phyloP scores from a whole-genome alignment of 2,329 filamentous ascomycete species.

The Claviceps maximensis region DNA sequence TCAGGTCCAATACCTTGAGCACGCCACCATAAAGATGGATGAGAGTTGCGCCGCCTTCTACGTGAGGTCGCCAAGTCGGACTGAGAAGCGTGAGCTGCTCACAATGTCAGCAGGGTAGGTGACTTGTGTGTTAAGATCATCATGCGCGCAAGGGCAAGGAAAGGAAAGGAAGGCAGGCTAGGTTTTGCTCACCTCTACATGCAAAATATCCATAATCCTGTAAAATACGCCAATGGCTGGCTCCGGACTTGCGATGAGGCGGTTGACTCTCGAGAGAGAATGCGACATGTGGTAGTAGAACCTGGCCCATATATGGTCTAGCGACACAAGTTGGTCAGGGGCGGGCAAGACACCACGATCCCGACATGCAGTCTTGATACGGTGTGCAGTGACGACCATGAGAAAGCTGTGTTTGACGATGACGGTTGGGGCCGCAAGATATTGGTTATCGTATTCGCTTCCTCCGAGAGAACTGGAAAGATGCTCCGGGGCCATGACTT shows the following conservation, averaged over 20 bases:
- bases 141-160: not conserved
- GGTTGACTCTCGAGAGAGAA: constrained; percentile 2
- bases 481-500: constrained; percentile 4
- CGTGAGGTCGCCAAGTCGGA: constrained; percentile 2
- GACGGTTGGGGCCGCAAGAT: constrained; percentile 1
- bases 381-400: constrained; percentile 3
- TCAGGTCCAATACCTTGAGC: constrained; percentile 1
- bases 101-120: not conserved
- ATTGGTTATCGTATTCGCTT: constrained; percentile 3
- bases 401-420: constrained; percentile 5
- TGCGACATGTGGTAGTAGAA: constrained; percentile 4
- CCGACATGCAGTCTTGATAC: constrained; percentile 2
- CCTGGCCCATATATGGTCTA: not conserved
- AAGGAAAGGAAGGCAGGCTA: not conserved
- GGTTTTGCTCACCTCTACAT: constrained; percentile 1
- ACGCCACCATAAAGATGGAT: constrained; percentile 3
- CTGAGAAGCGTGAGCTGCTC: constrained; percentile 1
- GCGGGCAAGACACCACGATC: not conserved
- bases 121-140: not conserved
- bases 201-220: constrained; percentile 5
- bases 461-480: constrained; percentile 1
- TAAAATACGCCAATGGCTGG: constrained; percentile 3
- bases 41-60: constrained; percentile 4
- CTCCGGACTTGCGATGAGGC: not conserved
- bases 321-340: not conserved